phyloP scores from a whole-genome alignment of 441 rosid genomes.

The Jatropha multifida region DNA sequence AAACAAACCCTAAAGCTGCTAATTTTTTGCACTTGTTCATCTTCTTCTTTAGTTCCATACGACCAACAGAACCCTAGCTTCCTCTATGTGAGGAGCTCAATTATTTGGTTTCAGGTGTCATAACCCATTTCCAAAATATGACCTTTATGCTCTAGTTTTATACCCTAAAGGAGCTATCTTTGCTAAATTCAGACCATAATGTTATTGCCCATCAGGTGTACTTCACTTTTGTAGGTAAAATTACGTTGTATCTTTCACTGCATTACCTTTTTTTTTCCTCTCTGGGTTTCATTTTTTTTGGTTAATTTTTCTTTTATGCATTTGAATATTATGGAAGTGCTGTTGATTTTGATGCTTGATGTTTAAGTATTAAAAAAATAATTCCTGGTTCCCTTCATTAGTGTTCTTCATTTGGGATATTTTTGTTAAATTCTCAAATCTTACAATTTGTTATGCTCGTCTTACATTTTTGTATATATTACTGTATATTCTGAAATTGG shows the following conservation, averaged over 20 bases:
- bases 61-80: constrained; percentile 21
- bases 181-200: constrained; percentile 50
- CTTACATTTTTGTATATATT: neutral
- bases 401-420: neutral
- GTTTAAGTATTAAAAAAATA: neutral
- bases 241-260: constrained; percentile 24
- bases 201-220: constrained; percentile 50
- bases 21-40: constrained; percentile 25
- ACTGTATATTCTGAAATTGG: constrained; percentile 7
- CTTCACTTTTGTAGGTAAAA: constrained; percentile 48
- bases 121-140: constrained; percentile 26
- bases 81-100: constrained; percentile 24
- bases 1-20: constrained; percentile 34
- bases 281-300: constrained; percentile 20
- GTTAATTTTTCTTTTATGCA: neutral
- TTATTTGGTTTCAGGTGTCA: constrained; percentile 26
- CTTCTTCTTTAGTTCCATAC: constrained; percentile 14
- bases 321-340: constrained; percentile 10
- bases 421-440: neutral
- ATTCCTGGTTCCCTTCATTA: neutral
- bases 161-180: constrained; percentile 29
- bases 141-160: constrained; percentile 27
- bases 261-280: constrained; percentile 20
- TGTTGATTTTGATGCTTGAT: neutral
- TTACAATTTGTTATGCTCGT: neutral